A percentile compares a stretch with the other conserved stretches of the same genome.
phyloP scores from a whole-genome alignment of 2,329 filamentous ascomycete species.

The Botryotinia globosa region DNA sequence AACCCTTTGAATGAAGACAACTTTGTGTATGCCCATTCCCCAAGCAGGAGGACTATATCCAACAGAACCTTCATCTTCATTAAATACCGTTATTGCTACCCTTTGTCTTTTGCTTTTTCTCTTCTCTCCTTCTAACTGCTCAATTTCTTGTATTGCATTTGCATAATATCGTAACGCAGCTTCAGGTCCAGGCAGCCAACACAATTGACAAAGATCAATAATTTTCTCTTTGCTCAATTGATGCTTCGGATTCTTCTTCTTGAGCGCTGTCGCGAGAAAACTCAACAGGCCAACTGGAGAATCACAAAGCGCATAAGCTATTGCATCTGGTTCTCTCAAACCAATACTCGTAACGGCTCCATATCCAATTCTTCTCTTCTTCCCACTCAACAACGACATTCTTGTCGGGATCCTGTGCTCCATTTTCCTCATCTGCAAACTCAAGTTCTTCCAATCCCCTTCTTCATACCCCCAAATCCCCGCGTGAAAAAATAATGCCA shows the following conservation, averaged over 20 bases:
- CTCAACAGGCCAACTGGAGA: constrained; percentile 58
- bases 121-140: constrained; percentile 17
- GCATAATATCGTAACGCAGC: constrained; percentile 57
- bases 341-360: constrained; percentile 27
- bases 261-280: constrained; percentile 50
- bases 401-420: constrained; percentile 7
- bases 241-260: constrained; percentile 42
- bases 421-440: constrained; percentile 16
- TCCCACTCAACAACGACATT: constrained; percentile 18
- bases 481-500: constrained; percentile 50
- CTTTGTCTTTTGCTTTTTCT: constrained; percentile 15
- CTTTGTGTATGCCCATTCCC: constrained; percentile 27
- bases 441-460: constrained; percentile 49
- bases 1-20: constrained; percentile 32
- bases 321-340: constrained; percentile 40
- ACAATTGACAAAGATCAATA: constrained; percentile 58
- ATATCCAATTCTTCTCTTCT: constrained; percentile 10
- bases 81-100: constrained; percentile 33
- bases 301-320: constrained; percentile 60
- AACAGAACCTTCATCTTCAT: constrained; percentile 21
- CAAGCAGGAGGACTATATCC: constrained; percentile 34
- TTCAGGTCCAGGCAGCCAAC: constrained; percentile 67
- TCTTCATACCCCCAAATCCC: constrained; percentile 55
- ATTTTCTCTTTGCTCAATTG: constrained; percentile 52
- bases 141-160: constrained; percentile 28